phyloP scores from a whole-genome alignment of 2,329 filamentous ascomycete genomes.

The Colletotrichum scovillei region DNA sequence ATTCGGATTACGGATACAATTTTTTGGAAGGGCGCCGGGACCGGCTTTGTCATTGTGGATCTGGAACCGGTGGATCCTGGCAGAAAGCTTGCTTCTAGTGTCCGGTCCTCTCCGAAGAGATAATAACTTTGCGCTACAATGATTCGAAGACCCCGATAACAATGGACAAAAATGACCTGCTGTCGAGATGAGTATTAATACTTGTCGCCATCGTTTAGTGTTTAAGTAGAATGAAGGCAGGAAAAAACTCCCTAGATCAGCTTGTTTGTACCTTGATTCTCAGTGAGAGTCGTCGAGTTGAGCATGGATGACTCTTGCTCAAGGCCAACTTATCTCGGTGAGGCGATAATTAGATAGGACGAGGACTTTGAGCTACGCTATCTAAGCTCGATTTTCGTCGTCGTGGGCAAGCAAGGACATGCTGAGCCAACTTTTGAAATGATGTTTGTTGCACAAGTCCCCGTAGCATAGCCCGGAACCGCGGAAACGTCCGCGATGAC shows the following conservation, averaged over 20 bases:
- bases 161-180: neutral
- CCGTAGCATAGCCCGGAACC: constrained; percentile 37
- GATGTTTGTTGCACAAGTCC: constrained; percentile 36
- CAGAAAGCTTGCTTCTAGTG: neutral
- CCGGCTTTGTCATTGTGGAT: constrained; percentile 21
- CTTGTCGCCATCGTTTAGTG: neutral
- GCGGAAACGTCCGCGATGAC: constrained; percentile 35
- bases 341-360: too few species aligned
- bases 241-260: neutral
- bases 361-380: too few species aligned
- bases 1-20: constrained; percentile 25
- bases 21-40: neutral
- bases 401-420: constrained; percentile 39
- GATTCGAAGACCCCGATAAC: too few species aligned
- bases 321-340: neutral
- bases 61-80: constrained; percentile 6
- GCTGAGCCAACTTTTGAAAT: constrained; percentile 39
- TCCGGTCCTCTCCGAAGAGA: constrained; percentile 9
- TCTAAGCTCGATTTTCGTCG: constrained; percentile 5
- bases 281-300: neutral
- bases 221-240: neutral
- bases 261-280: too few species aligned
- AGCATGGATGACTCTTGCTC: neutral
- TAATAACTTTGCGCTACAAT: neutral
- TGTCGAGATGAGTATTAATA: neutral